Percentiles rank a stretch among this genome's conserved stretches.
These are phyloP conservation scores for Paraurostyla sp. DNA, from an alignment of 73 alveolate genomes.

Conservation along the genomic window DNA sequence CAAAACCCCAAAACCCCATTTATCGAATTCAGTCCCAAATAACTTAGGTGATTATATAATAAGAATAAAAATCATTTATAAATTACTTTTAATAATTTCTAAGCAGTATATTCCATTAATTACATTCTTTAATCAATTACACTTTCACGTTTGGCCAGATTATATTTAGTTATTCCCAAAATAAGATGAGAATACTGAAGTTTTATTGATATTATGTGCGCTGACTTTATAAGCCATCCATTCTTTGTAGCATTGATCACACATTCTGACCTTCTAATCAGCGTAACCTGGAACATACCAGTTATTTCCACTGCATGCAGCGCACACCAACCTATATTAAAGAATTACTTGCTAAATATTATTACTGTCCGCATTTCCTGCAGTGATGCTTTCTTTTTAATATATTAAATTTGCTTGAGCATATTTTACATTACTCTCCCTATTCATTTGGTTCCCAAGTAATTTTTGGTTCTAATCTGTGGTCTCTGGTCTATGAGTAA, in stretches of 20 bases:
- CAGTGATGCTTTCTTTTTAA: slow-evolving; percentile 60
- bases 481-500: neutral
- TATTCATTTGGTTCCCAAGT: slow-evolving; percentile 61
- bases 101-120: neutral
- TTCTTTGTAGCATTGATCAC: slow-evolving; percentile 51
- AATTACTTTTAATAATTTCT: neutral
- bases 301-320: slow-evolving; percentile 21
- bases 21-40: too few relatives aligned
- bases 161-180: slow-evolving; percentile 22
- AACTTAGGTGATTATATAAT: too few relatives aligned
- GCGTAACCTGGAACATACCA: slow-evolving; percentile 59
- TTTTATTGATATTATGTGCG: slow-evolving; percentile 41
- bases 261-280: slow-evolving; percentile 50
- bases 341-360: neutral
- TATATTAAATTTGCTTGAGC: slow-evolving; percentile 2
- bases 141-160: neutral
- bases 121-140: neutral
- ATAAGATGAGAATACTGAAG: slow-evolving; percentile 32
- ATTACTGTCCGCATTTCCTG: slow-evolving; percentile 58
- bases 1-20: too few relatives aligned
- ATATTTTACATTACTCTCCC: slow-evolving; percentile 21
- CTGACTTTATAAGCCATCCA: slow-evolving; percentile 57
- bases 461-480: slow-evolving; percentile 21
- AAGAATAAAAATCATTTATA: too few relatives aligned
- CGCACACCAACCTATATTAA: slow-evolving; percentile 49